Conservation (phyloP, 1,139 yeast genomes). For the Saccharomyces hybrid region DNA sequence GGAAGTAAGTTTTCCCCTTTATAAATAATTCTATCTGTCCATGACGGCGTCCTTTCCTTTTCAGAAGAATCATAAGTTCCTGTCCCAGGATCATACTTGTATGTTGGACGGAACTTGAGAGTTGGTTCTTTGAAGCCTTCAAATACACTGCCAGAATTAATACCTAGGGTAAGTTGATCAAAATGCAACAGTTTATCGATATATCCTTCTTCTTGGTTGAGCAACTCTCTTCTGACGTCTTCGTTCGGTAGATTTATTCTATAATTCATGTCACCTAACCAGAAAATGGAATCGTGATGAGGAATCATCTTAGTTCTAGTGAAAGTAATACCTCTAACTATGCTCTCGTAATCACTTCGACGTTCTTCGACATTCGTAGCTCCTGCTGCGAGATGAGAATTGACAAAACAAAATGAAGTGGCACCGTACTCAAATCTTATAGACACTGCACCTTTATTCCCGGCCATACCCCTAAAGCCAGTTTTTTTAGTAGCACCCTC, state of each 20-base stretch:
- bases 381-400: constrained; percentile 93
- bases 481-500: constrained; percentile 82
- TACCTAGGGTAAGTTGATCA: constrained; percentile 74
- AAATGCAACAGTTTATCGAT: constrained; percentile 48
- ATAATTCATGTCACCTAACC: constrained; percentile 93
- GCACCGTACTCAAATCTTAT: constrained; percentile 75
- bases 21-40: constrained; percentile 88
- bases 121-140: constrained; percentile 71
- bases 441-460: constrained; percentile 92
- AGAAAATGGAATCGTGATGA: constrained; percentile 78
- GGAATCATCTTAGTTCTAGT: constrained; percentile 44
- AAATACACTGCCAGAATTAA: constrained; percentile 63
- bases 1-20: constrained; percentile 48
- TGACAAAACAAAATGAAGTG: constrained; percentile 67
- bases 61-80: constrained; percentile 75
- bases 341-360: constrained; percentile 70
- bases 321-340: constrained; percentile 39
- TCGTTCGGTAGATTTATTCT: constrained; percentile 66
- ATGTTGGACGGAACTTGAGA: constrained; percentile 77
- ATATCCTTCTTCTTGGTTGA: constrained; percentile 40
- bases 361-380: constrained; percentile 68
- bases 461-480: constrained; percentile 91
- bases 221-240: constrained; percentile 43
- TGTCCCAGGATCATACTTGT: constrained; percentile 83
- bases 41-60: constrained; percentile 88